Percentiles rank a stretch among this genome's conserved stretches.
These are phyloP conservation scores for Fusarium sp. DNA, from an alignment of 2,329 filamentous ascomycete species.

Conservation along the genomic window DNA sequence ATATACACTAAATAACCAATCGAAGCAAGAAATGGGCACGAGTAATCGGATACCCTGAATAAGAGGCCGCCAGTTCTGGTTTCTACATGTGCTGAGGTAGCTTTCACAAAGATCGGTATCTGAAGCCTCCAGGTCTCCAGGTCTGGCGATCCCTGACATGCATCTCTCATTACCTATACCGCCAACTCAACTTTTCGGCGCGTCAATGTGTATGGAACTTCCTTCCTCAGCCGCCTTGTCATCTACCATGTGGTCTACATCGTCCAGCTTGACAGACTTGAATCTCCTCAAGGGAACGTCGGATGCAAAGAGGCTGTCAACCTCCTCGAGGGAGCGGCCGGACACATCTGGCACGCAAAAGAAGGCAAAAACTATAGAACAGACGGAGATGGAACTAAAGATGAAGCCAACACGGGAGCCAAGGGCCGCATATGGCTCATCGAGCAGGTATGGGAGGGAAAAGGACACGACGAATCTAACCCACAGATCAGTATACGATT, in stretches of 20 bases:
- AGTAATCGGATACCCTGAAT: too few relatives aligned
- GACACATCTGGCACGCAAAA: constrained; percentile 25
- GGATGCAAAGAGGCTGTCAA: neutral
- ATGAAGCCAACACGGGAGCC: constrained; percentile 56
- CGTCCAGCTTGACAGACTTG: neutral
- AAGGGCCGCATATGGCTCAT: constrained; percentile 53
- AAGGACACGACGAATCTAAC: constrained; percentile 53
- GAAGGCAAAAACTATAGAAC: neutral
- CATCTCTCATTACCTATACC: too few relatives aligned
- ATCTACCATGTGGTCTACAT: neutral
- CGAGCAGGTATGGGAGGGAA: constrained; percentile 56
- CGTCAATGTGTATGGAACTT: too few relatives aligned
- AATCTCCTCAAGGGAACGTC: neutral
- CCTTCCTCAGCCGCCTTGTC: too few relatives aligned
- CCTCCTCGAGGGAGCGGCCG: neutral
- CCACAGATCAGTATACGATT: constrained; percentile 10
- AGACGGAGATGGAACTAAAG: constrained; percentile 34
- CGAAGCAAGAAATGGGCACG: too few relatives aligned
- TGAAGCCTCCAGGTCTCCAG: too few relatives aligned
- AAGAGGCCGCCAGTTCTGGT: too few relatives aligned
- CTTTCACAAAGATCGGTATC: too few relatives aligned
- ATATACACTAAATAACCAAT: too few relatives aligned
- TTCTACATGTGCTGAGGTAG: too few relatives aligned
- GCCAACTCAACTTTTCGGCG: too few relatives aligned
- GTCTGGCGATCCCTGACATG: too few relatives aligned